These are phyloP conservation scores for Epicoccum sorghinum DNA, from an alignment of 2,329 filamentous ascomycete genomes.

Conservation along the genomic window DNA sequence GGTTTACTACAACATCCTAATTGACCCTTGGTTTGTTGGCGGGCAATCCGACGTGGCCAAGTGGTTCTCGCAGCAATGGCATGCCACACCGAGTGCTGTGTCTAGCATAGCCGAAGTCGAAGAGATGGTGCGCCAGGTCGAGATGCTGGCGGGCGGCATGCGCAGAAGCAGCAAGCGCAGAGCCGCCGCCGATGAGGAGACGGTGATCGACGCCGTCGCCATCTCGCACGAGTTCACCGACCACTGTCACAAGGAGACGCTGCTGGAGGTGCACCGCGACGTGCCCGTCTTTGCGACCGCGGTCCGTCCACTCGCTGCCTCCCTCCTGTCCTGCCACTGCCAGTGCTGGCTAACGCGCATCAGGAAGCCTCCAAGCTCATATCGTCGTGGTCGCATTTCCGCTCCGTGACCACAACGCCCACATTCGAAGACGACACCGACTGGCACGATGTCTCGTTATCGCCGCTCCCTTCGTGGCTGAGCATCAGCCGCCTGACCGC, in stretches of 20 bases:
- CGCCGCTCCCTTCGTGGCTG: constrained; percentile 65
- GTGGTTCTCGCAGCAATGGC: constrained; percentile 72
- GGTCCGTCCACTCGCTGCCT: constrained; percentile 27
- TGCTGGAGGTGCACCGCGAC: constrained; percentile 59
- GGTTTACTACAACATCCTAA: constrained; percentile 66
- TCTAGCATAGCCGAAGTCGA: constrained; percentile 63
- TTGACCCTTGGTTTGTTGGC: constrained; percentile 70
- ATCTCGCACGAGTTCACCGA: constrained; percentile 73
- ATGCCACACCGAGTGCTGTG: constrained; percentile 61
- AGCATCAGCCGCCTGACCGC: constrained; percentile 64
- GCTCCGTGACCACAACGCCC: constrained; percentile 58
- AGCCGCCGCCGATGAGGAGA: constrained; percentile 27
- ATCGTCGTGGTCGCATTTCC: constrained; percentile 65
- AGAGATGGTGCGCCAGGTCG: constrained; percentile 56
- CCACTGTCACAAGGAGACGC: constrained; percentile 68
- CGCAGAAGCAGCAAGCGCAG: constrained; percentile 24
- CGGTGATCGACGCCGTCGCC: constrained; percentile 63
- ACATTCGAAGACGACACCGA: constrained; percentile 52
- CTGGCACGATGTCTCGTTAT: constrained; percentile 54
- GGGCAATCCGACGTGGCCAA: constrained; percentile 66
- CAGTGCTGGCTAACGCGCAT: background rate
- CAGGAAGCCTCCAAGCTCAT: constrained; percentile 64
- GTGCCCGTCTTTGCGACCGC: constrained; percentile 66
- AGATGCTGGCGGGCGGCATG: constrained; percentile 48
- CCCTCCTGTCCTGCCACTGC: background rate